Percentiles rank a stretch among this genome's conserved stretches.
Conservation (phyloP, 2,329 filamentous ascomycete species). For the Fusarium caatingaense region DNA sequence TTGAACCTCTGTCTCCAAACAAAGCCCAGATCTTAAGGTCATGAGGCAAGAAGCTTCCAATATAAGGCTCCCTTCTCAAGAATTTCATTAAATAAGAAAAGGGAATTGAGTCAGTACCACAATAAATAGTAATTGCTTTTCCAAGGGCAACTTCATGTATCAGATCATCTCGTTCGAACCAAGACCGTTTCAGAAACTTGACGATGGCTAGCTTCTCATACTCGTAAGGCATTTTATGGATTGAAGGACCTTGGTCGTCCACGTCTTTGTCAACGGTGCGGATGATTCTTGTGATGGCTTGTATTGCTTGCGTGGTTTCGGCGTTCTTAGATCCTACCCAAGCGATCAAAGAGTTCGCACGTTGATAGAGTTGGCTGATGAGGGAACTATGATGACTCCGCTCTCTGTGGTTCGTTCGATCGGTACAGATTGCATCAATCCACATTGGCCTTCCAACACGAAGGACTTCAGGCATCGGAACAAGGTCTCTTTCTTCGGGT, state of each 20-base stretch:
- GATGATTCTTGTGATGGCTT: neutral
- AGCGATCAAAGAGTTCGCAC: neutral
- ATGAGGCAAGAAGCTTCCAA: neutral
- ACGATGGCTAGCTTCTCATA: neutral
- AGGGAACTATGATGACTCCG: neutral
- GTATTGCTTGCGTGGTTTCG: neutral
- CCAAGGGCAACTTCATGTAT: slow-evolving; percentile 1
- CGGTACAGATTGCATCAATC: slow-evolving; percentile 13
- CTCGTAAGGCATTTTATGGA: fast-evolving
- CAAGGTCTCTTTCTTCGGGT: neutral
- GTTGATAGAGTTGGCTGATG: neutral
- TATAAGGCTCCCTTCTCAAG: neutral
- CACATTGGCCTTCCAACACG: slow-evolving; percentile 2
- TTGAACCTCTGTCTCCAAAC: neutral
- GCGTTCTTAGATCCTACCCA: neutral
- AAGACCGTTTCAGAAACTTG: neutral
- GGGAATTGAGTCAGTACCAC: neutral
- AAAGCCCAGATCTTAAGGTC: neutral
- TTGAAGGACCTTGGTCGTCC: neutral
- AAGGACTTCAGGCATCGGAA: fast-evolving
- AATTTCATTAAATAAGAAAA: neutral
- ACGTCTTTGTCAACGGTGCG: too few relatives aligned
- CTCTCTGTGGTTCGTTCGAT: neutral
- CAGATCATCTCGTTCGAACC: neutral
- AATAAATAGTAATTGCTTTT: slow-evolving; percentile 7